A percentile compares a stretch with the other conserved stretches of the same genome.
Evolutionary conservation across 345 rosid species (phyloP).

Genomic region (Laguncularia racemosa): DNA sequence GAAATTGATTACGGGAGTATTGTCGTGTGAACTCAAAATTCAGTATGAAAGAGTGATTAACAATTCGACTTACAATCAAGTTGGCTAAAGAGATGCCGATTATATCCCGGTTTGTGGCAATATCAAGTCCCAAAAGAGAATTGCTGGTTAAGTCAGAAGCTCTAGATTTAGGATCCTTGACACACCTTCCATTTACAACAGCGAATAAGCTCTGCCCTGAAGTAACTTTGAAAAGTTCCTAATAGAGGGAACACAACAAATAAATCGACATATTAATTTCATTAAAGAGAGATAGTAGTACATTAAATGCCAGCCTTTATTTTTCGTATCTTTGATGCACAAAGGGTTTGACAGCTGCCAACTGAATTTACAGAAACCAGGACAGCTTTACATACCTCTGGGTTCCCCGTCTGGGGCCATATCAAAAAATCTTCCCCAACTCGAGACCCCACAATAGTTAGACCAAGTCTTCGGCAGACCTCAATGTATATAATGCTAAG

Average conservation of each 20-base stretch:
- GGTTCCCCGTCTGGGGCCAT: slow-evolving; percentile 85
- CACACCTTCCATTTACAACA: slow-evolving; percentile 78
- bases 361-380: not conserved
- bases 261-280: not conserved
- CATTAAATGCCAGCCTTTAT: too few species aligned
- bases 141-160: slow-evolving; percentile 83
- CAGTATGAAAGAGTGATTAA: not conserved
- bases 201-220: slow-evolving; percentile 85
- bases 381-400: slow-evolving; percentile 42
- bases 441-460: slow-evolving; percentile 84
- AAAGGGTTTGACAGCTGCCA: too few species aligned
- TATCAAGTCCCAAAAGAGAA: slow-evolving; percentile 72
- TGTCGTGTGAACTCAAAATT: not conserved
- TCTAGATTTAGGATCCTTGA: slow-evolving; percentile 80
- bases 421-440: slow-evolving; percentile 95
- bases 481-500: slow-evolving; percentile 89
- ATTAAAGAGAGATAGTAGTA: too few species aligned
- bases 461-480: slow-evolving; percentile 69
- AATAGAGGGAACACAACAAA: not conserved
- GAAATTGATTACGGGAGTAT: too few species aligned
- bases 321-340: too few species aligned
- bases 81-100: slow-evolving; percentile 92
- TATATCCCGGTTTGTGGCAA: slow-evolving; percentile 76
- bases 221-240: slow-evolving; percentile 78
- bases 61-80: slow-evolving; percentile 60